Conservation (phyloP, 2,329 filamentous ascomycete genomes). For the Stagonosporopsis chrysanthemi region DNA sequence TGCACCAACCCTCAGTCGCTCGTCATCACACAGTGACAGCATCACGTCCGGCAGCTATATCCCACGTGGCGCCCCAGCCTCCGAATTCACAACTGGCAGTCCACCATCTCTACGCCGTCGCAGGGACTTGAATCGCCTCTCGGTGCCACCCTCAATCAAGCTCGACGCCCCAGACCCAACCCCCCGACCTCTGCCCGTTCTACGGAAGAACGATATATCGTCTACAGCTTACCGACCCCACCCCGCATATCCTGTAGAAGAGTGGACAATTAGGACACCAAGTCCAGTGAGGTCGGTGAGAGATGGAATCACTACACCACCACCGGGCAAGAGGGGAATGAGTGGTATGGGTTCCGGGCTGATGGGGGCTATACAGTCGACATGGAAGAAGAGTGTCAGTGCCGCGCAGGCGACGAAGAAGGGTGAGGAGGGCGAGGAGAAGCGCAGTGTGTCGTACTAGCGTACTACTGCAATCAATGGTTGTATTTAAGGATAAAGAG, state of each 20-base stretch:
- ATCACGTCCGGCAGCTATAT: slow-evolving; percentile 19
- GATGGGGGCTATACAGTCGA: slow-evolving; percentile 30
- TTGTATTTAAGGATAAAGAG: background rate
- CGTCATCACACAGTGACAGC: background rate
- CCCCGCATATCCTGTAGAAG: slow-evolving; percentile 34
- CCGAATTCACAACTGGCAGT: background rate
- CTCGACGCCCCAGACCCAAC: slow-evolving; percentile 24
- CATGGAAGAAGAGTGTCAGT: slow-evolving; percentile 35
- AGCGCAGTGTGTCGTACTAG: slow-evolving; percentile 6
- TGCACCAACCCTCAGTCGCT: background rate
- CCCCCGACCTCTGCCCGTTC: slow-evolving; percentile 25
- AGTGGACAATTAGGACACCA: slow-evolving; percentile 38
- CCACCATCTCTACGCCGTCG: slow-evolving; percentile 13
- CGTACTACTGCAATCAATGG: background rate
- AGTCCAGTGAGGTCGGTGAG: slow-evolving; percentile 37
- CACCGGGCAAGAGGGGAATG: slow-evolving; percentile 18
- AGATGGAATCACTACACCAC: slow-evolving; percentile 33
- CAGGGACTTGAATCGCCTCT: slow-evolving; percentile 30
- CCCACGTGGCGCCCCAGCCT: slow-evolving; percentile 22
- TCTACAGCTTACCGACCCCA: slow-evolving; percentile 33
- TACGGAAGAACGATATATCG: slow-evolving; percentile 25
- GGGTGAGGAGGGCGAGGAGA: background rate
- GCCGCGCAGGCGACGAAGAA: background rate
- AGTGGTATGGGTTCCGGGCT: slow-evolving; percentile 22
- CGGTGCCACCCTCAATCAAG: slow-evolving; percentile 34